These are phyloP conservation scores for Penicillium steckii DNA, from an alignment of 495 filamentous ascomycete species.

Conservation along the genomic window DNA sequence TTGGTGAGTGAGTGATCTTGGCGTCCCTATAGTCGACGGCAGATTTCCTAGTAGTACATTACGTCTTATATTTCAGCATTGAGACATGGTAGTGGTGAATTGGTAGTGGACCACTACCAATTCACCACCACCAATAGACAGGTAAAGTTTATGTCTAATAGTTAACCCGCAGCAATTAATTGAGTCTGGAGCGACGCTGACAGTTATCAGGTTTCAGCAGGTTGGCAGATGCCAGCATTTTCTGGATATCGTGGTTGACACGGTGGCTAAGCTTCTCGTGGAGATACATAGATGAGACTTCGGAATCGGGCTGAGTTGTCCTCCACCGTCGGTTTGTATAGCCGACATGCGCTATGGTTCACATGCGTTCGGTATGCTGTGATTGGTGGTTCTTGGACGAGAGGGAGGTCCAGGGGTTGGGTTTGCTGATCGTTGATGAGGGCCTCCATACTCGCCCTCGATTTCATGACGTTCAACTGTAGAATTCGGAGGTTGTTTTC, in stretches of 20 bases:
- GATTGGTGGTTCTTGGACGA: conserved; percentile 26
- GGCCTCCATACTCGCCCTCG: conserved; percentile 24
- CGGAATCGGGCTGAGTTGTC: neutral
- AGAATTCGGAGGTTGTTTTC: conserved; percentile 10
- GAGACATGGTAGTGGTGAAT: neutral
- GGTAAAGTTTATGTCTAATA: neutral
- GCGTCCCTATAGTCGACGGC: too few relatives aligned
- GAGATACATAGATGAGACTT: conserved; percentile 2
- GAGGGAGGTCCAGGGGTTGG: conserved; percentile 23
- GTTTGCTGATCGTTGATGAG: conserved; percentile 28
- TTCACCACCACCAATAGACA: too few relatives aligned
- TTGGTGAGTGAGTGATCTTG: too few relatives aligned
- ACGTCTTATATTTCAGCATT: too few relatives aligned
- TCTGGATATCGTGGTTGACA: neutral
- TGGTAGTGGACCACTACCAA: too few relatives aligned
- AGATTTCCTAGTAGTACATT: too few relatives aligned
- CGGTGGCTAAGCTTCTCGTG: neutral
- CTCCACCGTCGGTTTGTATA: conserved; percentile 20
- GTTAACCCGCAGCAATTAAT: neutral
- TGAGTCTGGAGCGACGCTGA: neutral
- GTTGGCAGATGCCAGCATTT: neutral
- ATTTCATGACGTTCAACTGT: conserved; percentile 32
- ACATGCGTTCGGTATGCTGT: conserved; percentile 24
- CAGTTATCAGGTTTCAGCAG: neutral
- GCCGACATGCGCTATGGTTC: conserved; percentile 27